Conservation (phyloP, 2,329 filamentous ascomycete genomes). For the Verticillium tricorpus region DNA sequence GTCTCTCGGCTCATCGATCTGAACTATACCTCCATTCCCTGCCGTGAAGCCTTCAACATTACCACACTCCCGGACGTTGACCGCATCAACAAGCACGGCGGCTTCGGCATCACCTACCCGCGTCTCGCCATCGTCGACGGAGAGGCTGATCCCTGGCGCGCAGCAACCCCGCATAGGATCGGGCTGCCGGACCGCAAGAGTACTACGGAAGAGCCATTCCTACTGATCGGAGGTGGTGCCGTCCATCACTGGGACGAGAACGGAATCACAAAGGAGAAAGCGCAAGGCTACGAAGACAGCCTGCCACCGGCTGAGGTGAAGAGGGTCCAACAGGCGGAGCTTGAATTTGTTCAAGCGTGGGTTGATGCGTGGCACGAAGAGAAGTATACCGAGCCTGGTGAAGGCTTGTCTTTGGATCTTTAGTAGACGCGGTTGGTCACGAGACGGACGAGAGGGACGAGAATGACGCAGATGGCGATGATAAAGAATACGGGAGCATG, state of each 20-base stretch:
- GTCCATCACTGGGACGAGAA: constrained; percentile 83
- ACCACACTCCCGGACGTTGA: constrained; percentile 57
- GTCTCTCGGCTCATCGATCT: constrained; percentile 67
- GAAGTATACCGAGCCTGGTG: constrained; percentile 4
- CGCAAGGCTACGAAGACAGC: constrained; percentile 20
- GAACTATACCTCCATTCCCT: constrained; percentile 58
- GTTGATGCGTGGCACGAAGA: constrained; percentile 50
- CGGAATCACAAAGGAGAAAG: constrained; percentile 58
- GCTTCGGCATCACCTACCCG: constrained; percentile 66
- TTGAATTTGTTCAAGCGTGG: constrained; percentile 63
- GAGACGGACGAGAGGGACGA: too few relatives aligned
- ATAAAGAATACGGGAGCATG: too few relatives aligned
- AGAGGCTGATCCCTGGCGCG: constrained; percentile 76
- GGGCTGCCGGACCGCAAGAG: constrained; percentile 51
- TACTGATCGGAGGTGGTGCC: constrained; percentile 62
- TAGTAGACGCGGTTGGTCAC: not conserved
- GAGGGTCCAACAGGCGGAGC: constrained; percentile 53
- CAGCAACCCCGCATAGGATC: constrained; percentile 65
- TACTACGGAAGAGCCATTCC: constrained; percentile 62
- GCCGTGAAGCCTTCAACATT: constrained; percentile 66
- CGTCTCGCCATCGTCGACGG: constrained; percentile 76
- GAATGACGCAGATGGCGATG: too few relatives aligned
- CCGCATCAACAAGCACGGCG: constrained; percentile 72
- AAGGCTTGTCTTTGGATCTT: not conserved
- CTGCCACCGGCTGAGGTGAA: constrained; percentile 56